Evolutionary conservation across 768 basidiomycete species (phyloP), one percentile per base, ranked within the genome.

Genomic region (Pulveroboletus ravenelii): DNA sequence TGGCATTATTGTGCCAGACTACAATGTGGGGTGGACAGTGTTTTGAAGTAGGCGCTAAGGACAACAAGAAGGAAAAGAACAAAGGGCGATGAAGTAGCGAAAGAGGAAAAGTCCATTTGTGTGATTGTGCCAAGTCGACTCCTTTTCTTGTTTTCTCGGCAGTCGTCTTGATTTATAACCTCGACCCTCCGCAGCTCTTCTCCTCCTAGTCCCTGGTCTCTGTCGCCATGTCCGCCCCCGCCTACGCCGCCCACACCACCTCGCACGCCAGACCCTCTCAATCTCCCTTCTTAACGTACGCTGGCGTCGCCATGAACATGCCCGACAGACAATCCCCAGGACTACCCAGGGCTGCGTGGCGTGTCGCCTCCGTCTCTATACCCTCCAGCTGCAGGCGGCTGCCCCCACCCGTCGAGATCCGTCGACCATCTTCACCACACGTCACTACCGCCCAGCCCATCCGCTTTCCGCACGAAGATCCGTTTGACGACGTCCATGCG

Each of bases 341-440:
- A 52, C 54, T 65, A 38, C 45, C 56, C 36, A 69, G 51, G 49
- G 52, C 48, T 38, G 58, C 51, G 41, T 67, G 67, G 67, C 63
- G 66, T 23, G 45, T 54, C 42, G 53, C 53, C 8, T 45, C 61
- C 18, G 45, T 55, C 20, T 43, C 60, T 17, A 45, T 54, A 23
- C 62, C 60, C 23, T 42, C 60, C 14, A 57, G 60, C 63, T 60
- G 62, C 61, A 65, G 63, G 63, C 64, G 66, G 59, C 59, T 63
- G 23, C 36, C 56, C 14, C 32, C 52, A 41, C 54, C 53, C 15
- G 18, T 37, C 50, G 43, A 59, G 36, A 6, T 30, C n/a, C 56
- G 42, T 45, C 62, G 58, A 52, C 49, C 37, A 4, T 18, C 56
- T 3, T 43, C 55, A 5, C 17, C 38, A 10, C 64, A 62, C 17